Conservation (phyloP, 495 filamentous ascomycete genomes). For the Schizothecium vesticola region DNA sequence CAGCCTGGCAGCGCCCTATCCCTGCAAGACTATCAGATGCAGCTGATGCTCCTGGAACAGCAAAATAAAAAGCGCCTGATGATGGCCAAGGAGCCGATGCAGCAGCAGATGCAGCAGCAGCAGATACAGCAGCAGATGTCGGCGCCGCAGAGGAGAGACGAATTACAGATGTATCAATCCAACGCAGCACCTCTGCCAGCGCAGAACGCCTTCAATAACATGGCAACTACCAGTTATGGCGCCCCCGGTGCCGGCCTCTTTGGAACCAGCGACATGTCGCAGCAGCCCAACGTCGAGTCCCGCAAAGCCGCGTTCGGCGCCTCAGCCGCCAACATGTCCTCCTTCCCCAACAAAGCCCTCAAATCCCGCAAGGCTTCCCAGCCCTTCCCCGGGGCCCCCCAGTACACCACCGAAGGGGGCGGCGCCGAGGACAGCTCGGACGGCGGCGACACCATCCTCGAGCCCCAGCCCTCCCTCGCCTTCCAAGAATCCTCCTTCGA, state of each 20-base stretch:
- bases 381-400: too few relatives aligned
- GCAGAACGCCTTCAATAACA: too few relatives aligned
- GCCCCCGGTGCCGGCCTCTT: background rate
- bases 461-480: conserved; percentile 22
- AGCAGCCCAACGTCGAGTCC: too few relatives aligned
- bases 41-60: conserved; percentile 1
- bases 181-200: too few relatives aligned
- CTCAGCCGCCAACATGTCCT: background rate
- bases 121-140: background rate
- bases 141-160: too few relatives aligned
- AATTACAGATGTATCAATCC: too few relatives aligned
- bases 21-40: background rate
- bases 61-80: background rate
- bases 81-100: background rate
- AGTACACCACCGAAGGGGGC: background rate
- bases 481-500: conserved; percentile 42
- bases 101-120: background rate
- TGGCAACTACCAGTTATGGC: too few relatives aligned
- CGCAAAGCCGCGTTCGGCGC: too few relatives aligned
- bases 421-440: conserved; percentile 15
- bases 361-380: background rate
- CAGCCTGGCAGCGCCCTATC: background rate
- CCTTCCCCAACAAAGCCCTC: too few relatives aligned
- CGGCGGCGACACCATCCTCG: conserved; percentile 24
- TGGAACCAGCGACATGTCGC: background rate